Base-by-base conservation (phyloP, 1,284 basidiomycete species). In the Testicularia cyperi region DNA sequence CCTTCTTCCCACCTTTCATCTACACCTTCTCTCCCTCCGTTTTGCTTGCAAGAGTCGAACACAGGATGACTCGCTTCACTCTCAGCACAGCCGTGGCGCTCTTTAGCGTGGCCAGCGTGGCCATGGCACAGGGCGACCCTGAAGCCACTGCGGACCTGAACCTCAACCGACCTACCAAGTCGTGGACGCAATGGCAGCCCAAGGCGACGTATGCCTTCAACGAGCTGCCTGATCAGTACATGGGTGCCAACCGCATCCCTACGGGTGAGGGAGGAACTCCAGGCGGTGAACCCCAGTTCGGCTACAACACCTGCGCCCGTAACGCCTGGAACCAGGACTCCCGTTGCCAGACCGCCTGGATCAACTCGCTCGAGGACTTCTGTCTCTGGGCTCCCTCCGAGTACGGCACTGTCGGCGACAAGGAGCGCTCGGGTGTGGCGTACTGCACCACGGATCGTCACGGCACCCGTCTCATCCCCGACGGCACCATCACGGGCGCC, bases 391-490 rank as follows among this genome's bases (percentile, higher is more conserved):
- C 37, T 16, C 66, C 69, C 6, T 44, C 62, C 15, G 41, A 47
- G 19, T 44, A 38, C 35, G 41, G 49, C 18, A 57, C 62, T 1
- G 46, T 75, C n/a, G 72, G 70, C 14, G 65, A 65, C n/a, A 51
- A 65, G 33, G 73, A 75, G 45, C 33, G 57, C 2, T 38, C 48
- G 6, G 70, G 64, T 30, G 70, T 75, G 10, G 67, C 70, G 15
- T 75, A 72, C 55, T 75, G 73, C 44, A 74, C 73, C 12, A 75
- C 66, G 22, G 44, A 61, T 16, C 63, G 54, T 15, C 70, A 74
- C 36, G 73, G 73, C 8, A 74, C 73, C 5, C 52, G 73, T 18
- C 45, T 74, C 4, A 75, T 75, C 34, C 73, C 73, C 2, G 63
- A 68, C 16, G 73, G 71, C n/a, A 72, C 64, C 14, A 49, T 74